Percentiles rank a stretch among this genome's conserved stretches.
phyloP scores from a whole-genome alignment of 2,329 filamentous ascomycete genomes.

The Raffaelea arxii region DNA sequence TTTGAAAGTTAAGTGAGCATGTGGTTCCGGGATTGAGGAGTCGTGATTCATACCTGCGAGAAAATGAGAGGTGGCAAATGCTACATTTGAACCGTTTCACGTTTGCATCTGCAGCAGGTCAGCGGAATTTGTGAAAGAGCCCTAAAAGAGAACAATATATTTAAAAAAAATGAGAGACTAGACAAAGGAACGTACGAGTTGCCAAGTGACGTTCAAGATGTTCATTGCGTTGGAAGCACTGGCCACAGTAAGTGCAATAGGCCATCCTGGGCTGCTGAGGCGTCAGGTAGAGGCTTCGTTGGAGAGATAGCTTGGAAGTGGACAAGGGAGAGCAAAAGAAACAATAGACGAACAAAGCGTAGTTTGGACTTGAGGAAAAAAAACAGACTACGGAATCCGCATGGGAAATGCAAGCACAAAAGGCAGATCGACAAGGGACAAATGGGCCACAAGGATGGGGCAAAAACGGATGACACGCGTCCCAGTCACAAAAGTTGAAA shows the following conservation, averaged over 20 bases:
- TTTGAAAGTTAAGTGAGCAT: neutral
- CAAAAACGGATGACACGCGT: too few species aligned
- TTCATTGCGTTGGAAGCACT: neutral
- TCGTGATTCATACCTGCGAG: neutral
- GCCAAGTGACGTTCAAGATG: neutral
- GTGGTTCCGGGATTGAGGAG: neutral
- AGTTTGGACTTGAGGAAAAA: too few species aligned
- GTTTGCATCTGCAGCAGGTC: neutral
- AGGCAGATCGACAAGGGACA: too few species aligned
- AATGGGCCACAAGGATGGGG: too few species aligned
- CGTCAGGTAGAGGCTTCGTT: too few species aligned
- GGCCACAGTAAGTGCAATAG: conserved; percentile 1
- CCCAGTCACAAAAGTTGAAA: too few species aligned
- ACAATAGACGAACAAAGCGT: too few species aligned
- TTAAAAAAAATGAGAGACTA: neutral
- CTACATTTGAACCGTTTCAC: conserved; percentile 1
- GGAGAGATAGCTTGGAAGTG: too few species aligned
- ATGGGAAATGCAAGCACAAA: too few species aligned
- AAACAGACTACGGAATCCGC: too few species aligned
- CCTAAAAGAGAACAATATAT: neutral
- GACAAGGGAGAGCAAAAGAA: too few species aligned
- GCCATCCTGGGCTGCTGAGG: too few species aligned
- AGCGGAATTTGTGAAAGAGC: neutral
- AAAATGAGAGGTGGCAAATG: neutral
- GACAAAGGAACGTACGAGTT: neutral